Base-by-base conservation (phyloP, 371 early-diverging fungal species). In the Haplosporangium sp. region DNA sequence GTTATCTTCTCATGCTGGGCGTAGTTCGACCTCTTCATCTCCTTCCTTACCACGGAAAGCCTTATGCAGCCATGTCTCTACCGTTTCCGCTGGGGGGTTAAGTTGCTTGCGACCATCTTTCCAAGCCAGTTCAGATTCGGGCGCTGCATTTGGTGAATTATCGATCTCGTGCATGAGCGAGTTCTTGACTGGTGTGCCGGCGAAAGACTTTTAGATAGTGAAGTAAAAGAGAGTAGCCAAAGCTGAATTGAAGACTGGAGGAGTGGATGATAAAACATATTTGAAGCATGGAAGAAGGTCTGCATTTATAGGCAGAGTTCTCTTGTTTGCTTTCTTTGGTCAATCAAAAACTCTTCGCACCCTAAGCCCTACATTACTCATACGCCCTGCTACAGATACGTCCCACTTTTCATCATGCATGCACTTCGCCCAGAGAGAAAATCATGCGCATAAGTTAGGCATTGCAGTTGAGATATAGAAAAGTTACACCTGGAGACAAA, bases 271-370 rank as follows among this genome's bases (percentile, higher is more conserved):
- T 45, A 45, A 1, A 45, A 45, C 16, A 45, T 45, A n/a, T 45
- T 45, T 4, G 4, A 45, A 45, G 45, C 45, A 45, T 45, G 45
- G 45, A 45, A 45, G 45, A 45, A 45, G 45, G 45, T 45, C 45
- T 45, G 45, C 45, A 45, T 45, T 45, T 45, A 45, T 45, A 45
- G 45, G 45, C 45, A 45, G 45, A 45, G 45, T 45, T 45, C 45
- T 45, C 45, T 2, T 45, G 45, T 45, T 45, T 45, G 45, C 45
- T 45, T 45, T 45, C 45, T 45, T 45, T 45, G 10, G 45, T 45
- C 45, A 45, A 4, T 45, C 45, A 45, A 45, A 45, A 45, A 45
- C 45, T 45, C 45, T 45, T 45, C 45, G 45, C 45, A 45, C 45
- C 45, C 45, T 45, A 2, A 45, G 45, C 45, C 10, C 2, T 45